Evolutionary conservation across 2,329 filamentous ascomycete genomes (phyloP).

Genomic region (Alternaria sp.): DNA sequence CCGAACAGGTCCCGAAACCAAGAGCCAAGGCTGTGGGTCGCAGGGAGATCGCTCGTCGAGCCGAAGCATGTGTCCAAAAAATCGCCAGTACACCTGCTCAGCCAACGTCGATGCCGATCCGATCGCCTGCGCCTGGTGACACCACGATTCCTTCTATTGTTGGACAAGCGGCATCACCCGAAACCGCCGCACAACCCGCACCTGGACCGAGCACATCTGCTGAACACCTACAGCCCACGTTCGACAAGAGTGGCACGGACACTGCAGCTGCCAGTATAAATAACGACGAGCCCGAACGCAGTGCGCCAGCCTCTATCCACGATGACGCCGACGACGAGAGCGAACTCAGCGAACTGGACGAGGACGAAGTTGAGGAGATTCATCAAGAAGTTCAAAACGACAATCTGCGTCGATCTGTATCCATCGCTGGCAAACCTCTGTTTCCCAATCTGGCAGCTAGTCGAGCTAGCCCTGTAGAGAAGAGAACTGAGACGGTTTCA

Average conservation of each 20-base stretch:
- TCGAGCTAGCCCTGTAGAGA: conserved; percentile 2
- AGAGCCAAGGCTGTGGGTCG: conserved; percentile 67
- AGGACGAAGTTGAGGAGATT: conserved; percentile 50
- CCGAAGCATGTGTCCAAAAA: conserved; percentile 63
- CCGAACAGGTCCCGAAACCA: conserved; percentile 32
- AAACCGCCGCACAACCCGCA: conserved; percentile 20
- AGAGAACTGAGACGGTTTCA: background rate
- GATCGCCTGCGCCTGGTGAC: conserved; percentile 37
- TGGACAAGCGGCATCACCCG: conserved; percentile 25
- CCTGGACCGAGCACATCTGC: conserved; percentile 13
- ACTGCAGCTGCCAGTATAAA: conserved; percentile 38
- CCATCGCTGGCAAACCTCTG: conserved; percentile 30
- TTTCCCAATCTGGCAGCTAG: conserved; percentile 35
- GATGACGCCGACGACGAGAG: conserved; percentile 64
- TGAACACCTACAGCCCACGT: conserved; percentile 26
- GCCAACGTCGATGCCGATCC: conserved; percentile 45
- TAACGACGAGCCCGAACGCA: conserved; percentile 54
- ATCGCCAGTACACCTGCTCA: conserved; percentile 40
- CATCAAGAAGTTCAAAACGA: conserved; percentile 32
- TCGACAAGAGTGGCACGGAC: conserved; percentile 53
- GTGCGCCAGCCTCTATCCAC: conserved; percentile 64
- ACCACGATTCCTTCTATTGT: conserved; percentile 25
- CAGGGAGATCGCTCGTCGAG: conserved; percentile 65
- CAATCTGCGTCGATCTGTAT: conserved; percentile 21
- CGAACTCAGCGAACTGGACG: conserved; percentile 62